Evolutionary conservation across 345 rosid genomes (phyloP).

Genomic region (Lumnitzera littorea): DNA sequence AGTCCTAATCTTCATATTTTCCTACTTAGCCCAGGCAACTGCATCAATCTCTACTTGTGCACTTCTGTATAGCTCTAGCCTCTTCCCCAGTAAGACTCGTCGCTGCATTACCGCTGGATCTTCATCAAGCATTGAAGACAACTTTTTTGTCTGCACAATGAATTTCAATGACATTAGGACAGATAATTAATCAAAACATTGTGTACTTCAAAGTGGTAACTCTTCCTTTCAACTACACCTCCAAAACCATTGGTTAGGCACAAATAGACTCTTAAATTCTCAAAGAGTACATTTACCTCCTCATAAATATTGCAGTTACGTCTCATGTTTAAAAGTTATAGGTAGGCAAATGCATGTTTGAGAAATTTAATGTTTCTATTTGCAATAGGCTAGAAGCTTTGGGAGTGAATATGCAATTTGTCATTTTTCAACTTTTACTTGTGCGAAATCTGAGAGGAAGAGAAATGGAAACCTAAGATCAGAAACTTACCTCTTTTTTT

Average conservation of each 20-base stretch:
- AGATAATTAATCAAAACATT: not conserved
- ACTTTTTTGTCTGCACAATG: constrained; percentile 42
- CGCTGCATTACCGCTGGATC: constrained; percentile 87
- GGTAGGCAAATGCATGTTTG: too few relatives aligned
- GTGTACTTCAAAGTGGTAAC: too few relatives aligned
- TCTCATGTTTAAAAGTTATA: too few relatives aligned
- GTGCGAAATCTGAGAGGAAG: not conserved
- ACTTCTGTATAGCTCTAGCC: constrained; percentile 81
- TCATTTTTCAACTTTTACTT: too few relatives aligned
- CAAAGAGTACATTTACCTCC: too few relatives aligned
- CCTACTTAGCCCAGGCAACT: constrained; percentile 88
- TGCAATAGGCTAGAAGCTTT: too few relatives aligned
- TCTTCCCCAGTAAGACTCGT: constrained; percentile 56
- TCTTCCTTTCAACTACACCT: too few relatives aligned
- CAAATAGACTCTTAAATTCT: too few relatives aligned
- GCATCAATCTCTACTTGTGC: constrained; percentile 85
- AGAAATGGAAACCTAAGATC: not conserved
- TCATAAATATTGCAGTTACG: too few relatives aligned
- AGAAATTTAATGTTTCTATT: too few relatives aligned
- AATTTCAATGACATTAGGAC: not conserved
- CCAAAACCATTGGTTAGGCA: too few relatives aligned
- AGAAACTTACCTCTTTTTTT: constrained; percentile 52
- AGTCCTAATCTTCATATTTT: not conserved
- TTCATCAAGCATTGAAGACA: constrained; percentile 60
- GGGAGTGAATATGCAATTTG: too few relatives aligned